These are phyloP conservation scores for Hanseniaspora guilliermondii DNA, from an alignment of 805 yeast species.

Conservation along the genomic window DNA sequence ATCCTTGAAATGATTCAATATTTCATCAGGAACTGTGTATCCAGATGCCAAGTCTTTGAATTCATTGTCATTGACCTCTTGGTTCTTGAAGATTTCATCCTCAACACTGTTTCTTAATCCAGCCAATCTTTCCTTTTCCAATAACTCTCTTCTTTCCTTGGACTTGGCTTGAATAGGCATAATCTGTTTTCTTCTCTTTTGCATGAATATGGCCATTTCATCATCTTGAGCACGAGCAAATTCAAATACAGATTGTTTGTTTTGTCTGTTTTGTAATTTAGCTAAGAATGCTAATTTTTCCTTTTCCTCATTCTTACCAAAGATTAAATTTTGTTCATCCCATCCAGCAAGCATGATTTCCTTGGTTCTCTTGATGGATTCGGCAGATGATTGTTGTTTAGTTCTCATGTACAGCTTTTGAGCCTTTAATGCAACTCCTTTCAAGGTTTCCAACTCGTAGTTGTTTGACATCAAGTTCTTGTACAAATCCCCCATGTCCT, in stretches of 20 bases:
- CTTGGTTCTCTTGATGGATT: slow-evolving; percentile 74
- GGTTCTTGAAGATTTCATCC: slow-evolving; percentile 44
- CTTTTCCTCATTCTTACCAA: slow-evolving; percentile 62
- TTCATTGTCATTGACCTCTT: slow-evolving; percentile 23
- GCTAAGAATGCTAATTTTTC: slow-evolving; percentile 64
- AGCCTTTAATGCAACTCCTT: slow-evolving; percentile 69
- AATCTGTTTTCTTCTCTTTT: slow-evolving; percentile 68
- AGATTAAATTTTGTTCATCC: slow-evolving; percentile 76
- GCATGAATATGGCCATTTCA: slow-evolving; percentile 70
- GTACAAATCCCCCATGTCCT: slow-evolving; percentile 58
- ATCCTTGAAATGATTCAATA: slow-evolving; percentile 32
- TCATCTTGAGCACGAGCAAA: slow-evolving; percentile 57
- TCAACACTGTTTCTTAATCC: slow-evolving; percentile 64
- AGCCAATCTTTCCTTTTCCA: slow-evolving; percentile 61
- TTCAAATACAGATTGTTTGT: slow-evolving; percentile 90
- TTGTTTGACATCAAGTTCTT: slow-evolving; percentile 47
- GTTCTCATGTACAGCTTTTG: slow-evolving; percentile 80
- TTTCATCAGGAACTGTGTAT: slow-evolving; percentile 33
- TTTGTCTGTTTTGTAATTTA: slow-evolving; percentile 51
- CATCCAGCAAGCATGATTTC: slow-evolving; percentile 66
- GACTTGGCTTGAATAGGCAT: slow-evolving; percentile 80
- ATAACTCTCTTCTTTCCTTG: slow-evolving; percentile 49
- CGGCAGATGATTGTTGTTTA: slow-evolving; percentile 72
- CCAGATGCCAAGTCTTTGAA: slow-evolving; percentile 33
- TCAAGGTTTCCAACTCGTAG: slow-evolving; percentile 54